Base-by-base conservation (phyloP, 2,329 filamentous ascomycete genomes). In the Pseudogymnoascus sp. region DNA sequence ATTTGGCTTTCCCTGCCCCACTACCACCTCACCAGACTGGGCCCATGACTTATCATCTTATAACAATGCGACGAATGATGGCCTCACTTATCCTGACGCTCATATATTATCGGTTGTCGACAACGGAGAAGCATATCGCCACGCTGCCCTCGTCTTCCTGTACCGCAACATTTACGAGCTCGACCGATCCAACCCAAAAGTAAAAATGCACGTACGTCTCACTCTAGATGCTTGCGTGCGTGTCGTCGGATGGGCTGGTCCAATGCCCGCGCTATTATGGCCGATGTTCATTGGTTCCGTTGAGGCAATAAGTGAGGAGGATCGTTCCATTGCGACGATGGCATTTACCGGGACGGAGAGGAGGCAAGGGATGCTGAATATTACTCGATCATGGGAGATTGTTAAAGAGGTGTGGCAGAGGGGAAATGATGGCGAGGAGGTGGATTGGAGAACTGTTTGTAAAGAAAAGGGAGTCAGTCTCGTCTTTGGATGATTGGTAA, bases 301-400 rank as follows among this genome's bases (percentile, higher is more conserved):
- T 68, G 84, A 87, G 69, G 84, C 84, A 0, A 72, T 76, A 7
- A 75, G 70, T 13, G 66, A 70, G 1, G 74, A 73, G 7, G 84
- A 87, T 68, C 74, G 84, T 13, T 74, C 74, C 5, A 71, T 83
- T 15, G 82, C 84, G 3, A 71, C 75, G 26, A 74, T 74, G 61
- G 75, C 81, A 0, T 86, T 87, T 66, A 69, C 72, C 4, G 79
- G 79, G 4, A 76, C 85, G 7, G 79, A 81, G 62, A 76, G 74
- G 60, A 74, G 83, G 15, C 85, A 87, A 69, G 84, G 84, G 17
- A 87, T 87, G 84, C 79, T 78, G 15, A 88, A 87, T 66, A 86
- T 87, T 62, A 78, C 78, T 64, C 76, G 82, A 63, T 81, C 83
- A 3, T 85, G 83, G 81, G 77, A 77, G 10, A 81, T 87, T 36